Base-by-base conservation (phyloP, 768 basidiomycete genomes). In the Tylopilus rubrobrunneus region DNA sequence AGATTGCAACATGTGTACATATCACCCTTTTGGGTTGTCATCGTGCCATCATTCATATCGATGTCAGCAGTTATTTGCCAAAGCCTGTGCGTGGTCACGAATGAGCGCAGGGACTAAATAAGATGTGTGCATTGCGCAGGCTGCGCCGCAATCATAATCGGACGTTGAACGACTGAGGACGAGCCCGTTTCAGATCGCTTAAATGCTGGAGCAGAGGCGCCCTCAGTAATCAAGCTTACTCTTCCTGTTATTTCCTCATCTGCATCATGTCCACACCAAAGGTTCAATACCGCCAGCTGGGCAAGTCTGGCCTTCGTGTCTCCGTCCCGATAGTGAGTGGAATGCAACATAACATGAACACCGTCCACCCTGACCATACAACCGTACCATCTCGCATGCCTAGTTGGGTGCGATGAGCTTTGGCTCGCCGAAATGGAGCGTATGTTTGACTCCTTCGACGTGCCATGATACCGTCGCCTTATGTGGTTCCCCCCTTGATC, bases 281-380 rank as follows among this genome's bases (percentile, higher is more conserved):
- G 5, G 29, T 29, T 29, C 51, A 65, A 45, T 72, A 68, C 50
- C 64, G 60, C 44, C 59, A 57, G 31, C 59, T 73, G 11, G 71
- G 71, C 44, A 68, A 69, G 39, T 52, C 68, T 3, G 69, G 71
- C 27, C 59, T 72, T 23, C 58, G 60, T n/a, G 71, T 72, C 29
- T 73, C 71, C 4, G 71, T 73, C 23, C 70, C 70, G 6, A 67
- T 73, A 19, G 62, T 64, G 56, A 60, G 68, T 58, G 8, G 11
- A 6, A 27, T n/a, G 6, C 12, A 12, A 27, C 31, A n/a, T 14
- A 27, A 15, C 39, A 4, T 42, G 28, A 28, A 45, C 21, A 21
- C 51, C 44, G 51, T n/a, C n/a, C n/a, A n/a, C n/a, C n/a, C n/a
- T n/a, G n/a, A n/a, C n/a, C n/a, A n/a, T n/a, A n/a, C n/a, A n/a